Base-by-base conservation (phyloP, 495 filamentous ascomycete species). In the Trichoderma erinaceum region DNA sequence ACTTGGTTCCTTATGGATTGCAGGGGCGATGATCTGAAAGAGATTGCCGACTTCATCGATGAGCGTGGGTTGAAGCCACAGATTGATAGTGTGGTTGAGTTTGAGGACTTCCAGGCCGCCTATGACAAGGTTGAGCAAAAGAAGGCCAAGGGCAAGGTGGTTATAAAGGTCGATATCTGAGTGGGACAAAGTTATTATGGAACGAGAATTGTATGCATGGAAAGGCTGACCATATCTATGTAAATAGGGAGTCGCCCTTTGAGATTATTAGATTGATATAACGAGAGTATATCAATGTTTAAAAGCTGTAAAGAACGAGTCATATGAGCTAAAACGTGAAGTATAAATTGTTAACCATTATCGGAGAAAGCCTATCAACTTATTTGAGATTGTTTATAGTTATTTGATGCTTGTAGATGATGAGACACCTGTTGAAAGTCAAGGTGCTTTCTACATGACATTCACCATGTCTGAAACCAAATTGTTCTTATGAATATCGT, bases 71-170 rank as follows among this genome's bases (percentile, higher is more conserved):
- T 91, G 23, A 83, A 82, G 74, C 78, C 86, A 21, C 78, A 86
- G 8, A 76, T 91, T 46, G 90, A 91, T 69, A 78, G 82, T 58
- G 76, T 81, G 15, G 89, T 83, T 75, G 79, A 81, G 66, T 88
- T 88, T 73, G 85, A 84, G 18, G 84, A 92, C 41, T 84, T 79
- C 18, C 78, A 83, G 23, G 82, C 86, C 71, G 90, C 89, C 0
- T 89, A 86, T 75, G 84, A 84, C 74, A 85, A 79, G 72, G 75
- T 92, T 70, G 88, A 85, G 70, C 85, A 78, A 2, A 83, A 85
- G 10, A 81, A 87, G 46, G 78, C 86, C 29, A 87, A 81, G 71
- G 90, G 90, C 1, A 93, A 93, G 80, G 82, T 93, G 69, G 75
- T 93, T 25, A 80, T 94, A 61, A 73, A 73, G 69, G 70, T 73